These are phyloP conservation scores for Stereocaulon alpinum DNA, from an alignment of 495 filamentous ascomycete genomes.

Conservation along the genomic window DNA sequence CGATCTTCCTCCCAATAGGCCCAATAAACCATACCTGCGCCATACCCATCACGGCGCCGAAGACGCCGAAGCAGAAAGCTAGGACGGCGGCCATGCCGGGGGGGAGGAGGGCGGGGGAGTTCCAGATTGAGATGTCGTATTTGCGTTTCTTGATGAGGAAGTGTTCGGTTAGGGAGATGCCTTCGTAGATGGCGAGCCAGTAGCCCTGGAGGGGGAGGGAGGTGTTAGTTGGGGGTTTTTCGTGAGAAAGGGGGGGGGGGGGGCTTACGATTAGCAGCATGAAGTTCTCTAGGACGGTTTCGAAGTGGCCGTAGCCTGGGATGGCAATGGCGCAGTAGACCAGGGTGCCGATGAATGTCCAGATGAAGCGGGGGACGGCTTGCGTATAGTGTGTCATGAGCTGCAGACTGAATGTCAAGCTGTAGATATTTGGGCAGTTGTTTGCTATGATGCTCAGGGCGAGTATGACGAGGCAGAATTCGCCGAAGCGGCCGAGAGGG, in stretches of 20 bases:
- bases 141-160: constrained; percentile 64
- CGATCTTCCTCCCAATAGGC: constrained; percentile 56
- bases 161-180: constrained; percentile 62
- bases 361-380: constrained; percentile 66
- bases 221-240: too few relatives aligned
- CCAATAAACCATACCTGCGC: constrained; percentile 66
- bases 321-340: constrained; percentile 68
- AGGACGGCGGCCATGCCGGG: constrained; percentile 57
- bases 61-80: constrained; percentile 58
- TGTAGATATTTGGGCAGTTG: constrained; percentile 88
- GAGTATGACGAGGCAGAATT: constrained; percentile 74
- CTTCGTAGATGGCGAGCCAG: constrained; percentile 78
- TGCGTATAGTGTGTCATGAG: constrained; percentile 54
- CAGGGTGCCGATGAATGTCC: constrained; percentile 56
- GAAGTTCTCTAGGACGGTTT: constrained; percentile 62
- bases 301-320: constrained; percentile 67
- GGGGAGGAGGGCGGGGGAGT: constrained; percentile 49
- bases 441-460: constrained; percentile 72
- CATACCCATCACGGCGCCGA: constrained; percentile 70
- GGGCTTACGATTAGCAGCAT: constrained; percentile 56
- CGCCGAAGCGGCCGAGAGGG: constrained; percentile 61
- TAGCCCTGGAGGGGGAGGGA: constrained; percentile 49
- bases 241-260: too few relatives aligned
- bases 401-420: constrained; percentile 65
- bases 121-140: constrained; percentile 55